phyloP scores from a whole-genome alignment of 257 asterid genomes.

The Ocimum tenuiflorum region DNA sequence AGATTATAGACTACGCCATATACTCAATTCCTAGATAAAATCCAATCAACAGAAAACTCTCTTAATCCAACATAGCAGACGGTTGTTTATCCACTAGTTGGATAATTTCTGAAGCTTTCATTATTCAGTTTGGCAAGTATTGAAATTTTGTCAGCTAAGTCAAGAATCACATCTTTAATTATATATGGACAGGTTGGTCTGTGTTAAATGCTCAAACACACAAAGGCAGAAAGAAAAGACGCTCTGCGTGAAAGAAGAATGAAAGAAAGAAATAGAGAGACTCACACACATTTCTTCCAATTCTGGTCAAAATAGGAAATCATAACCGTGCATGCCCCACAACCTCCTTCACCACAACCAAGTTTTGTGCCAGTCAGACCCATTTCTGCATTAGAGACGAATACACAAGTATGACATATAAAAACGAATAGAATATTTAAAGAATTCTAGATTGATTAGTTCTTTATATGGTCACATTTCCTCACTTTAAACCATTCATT shows the following conservation, averaged over 20 bases:
- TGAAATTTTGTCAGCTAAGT: not conserved
- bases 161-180: not conserved
- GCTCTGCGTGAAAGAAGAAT: too few species aligned
- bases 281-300: slow-evolving; percentile 85
- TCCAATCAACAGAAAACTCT: not conserved
- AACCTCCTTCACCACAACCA: slow-evolving; percentile 99
- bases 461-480: not conserved
- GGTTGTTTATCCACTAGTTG: not conserved
- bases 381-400: slow-evolving; percentile 41
- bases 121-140: not conserved
- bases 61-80: not conserved
- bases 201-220: not conserved
- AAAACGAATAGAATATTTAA: not conserved
- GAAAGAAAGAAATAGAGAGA: slow-evolving; percentile 24
- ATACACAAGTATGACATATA: slow-evolving; percentile 9
- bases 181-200: not conserved
- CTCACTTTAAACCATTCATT: too few species aligned
- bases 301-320: slow-evolving; percentile 70
- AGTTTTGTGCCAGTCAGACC: slow-evolving; percentile 97
- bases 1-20: not conserved
- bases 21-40: not conserved
- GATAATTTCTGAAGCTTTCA: not conserved
- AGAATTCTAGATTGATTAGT: not conserved
- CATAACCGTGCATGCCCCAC: slow-evolving; percentile 99
- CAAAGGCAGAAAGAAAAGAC: not conserved